Percentiles rank a stretch among this genome's conserved stretches.
These are phyloP conservation scores for Taiozyma sp. DNA, from an alignment of 1,139 yeast species.

Conservation along the genomic window DNA sequence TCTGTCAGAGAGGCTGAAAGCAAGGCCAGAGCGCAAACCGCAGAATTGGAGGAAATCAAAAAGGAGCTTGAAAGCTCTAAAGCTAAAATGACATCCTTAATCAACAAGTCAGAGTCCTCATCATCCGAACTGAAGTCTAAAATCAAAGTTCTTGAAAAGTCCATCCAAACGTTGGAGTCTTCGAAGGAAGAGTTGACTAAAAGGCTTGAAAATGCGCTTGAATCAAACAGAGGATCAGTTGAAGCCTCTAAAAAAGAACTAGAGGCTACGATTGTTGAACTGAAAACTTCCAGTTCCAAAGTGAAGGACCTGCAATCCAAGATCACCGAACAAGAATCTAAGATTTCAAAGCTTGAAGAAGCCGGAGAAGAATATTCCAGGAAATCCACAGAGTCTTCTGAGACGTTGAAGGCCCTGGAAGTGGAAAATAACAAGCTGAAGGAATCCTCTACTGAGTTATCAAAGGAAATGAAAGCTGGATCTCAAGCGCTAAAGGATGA, in stretches of 20 bases:
- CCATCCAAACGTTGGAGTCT: not conserved
- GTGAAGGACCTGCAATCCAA: not conserved
- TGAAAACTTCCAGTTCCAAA: not conserved
- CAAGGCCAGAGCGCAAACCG: not conserved
- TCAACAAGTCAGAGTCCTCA: not conserved
- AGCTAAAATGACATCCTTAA: not conserved
- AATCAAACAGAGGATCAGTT: not conserved
- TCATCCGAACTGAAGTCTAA: not conserved
- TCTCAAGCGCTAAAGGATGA: not conserved
- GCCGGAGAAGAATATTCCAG: not conserved
- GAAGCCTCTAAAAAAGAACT: constrained; percentile 2
- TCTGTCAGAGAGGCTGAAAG: not conserved
- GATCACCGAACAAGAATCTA: not conserved
- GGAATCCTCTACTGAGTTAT: constrained; percentile 3
- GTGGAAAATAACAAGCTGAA: constrained; percentile 1
- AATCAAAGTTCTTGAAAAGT: not conserved
- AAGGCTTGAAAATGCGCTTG: not conserved
- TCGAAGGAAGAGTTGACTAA: not conserved
- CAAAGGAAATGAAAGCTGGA: not conserved
- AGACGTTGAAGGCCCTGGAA: not conserved
- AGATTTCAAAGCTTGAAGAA: constrained; percentile 1
- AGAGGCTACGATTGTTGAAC: constrained; percentile 4
- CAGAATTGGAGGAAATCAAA: not conserved
- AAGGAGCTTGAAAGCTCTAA: constrained; percentile 10
- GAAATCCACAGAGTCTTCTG: not conserved